Evolutionary conservation across 306 rosid genomes (phyloP).

Genomic region (Urtica urens): DNA sequence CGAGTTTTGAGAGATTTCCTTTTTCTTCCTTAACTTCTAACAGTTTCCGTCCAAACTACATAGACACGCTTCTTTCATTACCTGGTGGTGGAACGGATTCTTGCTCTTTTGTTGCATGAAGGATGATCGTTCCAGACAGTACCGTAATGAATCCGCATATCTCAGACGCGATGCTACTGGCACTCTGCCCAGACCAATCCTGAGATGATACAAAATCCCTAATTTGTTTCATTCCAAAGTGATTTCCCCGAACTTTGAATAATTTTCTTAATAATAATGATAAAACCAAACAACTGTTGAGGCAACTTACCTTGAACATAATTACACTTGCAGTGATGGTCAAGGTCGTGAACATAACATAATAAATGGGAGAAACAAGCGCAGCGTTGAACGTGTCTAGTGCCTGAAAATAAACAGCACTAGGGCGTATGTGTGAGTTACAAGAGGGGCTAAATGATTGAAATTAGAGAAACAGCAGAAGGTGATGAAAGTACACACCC

Average conservation of each 20-base stretch:
- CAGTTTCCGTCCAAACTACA: too few species aligned
- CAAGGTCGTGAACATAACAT: conserved; percentile 89
- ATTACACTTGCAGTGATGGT: conserved; percentile 79
- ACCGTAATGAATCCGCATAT: conserved; percentile 88
- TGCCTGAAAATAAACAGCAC: conserved; percentile 43
- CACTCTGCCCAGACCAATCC: conserved; percentile 94
- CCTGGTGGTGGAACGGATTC: conserved; percentile 60
- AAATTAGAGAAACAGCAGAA: too few species aligned
- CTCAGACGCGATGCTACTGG: conserved; percentile 72
- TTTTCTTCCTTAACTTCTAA: too few species aligned
- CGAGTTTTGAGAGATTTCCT: too few species aligned
- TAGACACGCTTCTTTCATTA: conserved; percentile 24
- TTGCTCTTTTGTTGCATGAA: conserved; percentile 71
- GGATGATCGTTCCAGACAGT: conserved; percentile 79
- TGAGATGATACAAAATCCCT: conserved; percentile 20
- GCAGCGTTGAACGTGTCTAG: conserved; percentile 77
- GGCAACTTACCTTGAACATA: conserved; percentile 66
- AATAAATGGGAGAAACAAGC: conserved; percentile 79
- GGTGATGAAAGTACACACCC: conserved; percentile 59
- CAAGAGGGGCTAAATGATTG: too few species aligned
- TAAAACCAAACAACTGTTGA: conserved; percentile 9
- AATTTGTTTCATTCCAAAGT: not conserved
- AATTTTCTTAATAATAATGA: too few species aligned
- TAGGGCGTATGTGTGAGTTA: conserved; percentile 3
- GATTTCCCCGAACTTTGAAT: not conserved